Evolutionary conservation across 2,329 filamentous ascomycete species (phyloP), one percentile per base, ranked within the genome.

Genomic region (Neofusicoccum sp.): DNA sequence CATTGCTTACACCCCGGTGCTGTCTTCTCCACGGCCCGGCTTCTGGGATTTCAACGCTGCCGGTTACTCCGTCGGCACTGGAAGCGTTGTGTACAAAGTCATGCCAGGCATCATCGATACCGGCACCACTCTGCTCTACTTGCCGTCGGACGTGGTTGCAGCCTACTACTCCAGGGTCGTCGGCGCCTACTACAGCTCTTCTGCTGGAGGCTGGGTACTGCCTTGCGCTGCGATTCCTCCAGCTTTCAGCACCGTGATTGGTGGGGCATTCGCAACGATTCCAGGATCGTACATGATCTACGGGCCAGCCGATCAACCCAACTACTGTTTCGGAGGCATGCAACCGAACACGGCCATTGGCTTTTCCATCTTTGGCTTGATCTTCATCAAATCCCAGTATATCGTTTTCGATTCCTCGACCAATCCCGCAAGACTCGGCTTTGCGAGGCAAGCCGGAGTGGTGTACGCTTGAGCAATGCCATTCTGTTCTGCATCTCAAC

Each of bases 351-450:
- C 73, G 1, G 83, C 80, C n/a, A 74, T 88, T 49, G 80, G 80
- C 5, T 80, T 87, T 64, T 84, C 81, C 60, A 91, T 96, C 69
- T 84, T 92, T 60, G 91, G 91, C 7, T 89, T 92, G 63, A 81
- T 89, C 58, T 90, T 93, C 77, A 81, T 95, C 66, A 95, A 93
- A 83, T 84, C 84, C 60, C 80, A 89, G 64, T 92, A 89, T 70
- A 85, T 88, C 30, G 85, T 91, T 45, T 91, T 91, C 71, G 88
- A 91, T n/a, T 28, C 69, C 73, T 74, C 67, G 74, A 74, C 33
- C 58, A 62, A 16, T 66, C 70, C 69, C 1, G 77, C 78, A 6
- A 68, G 75, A 30, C 67, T 81, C 28, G 79, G 79, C 12, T 57
- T 56, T 31, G 59, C 59, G 14, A 56, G 33, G n/a, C 49, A 57